Percentiles rank a stretch among this genome's conserved stretches.
Evolutionary conservation across 2,329 filamentous ascomycete genomes (phyloP).

Genomic region (Scytalidium sp.): DNA sequence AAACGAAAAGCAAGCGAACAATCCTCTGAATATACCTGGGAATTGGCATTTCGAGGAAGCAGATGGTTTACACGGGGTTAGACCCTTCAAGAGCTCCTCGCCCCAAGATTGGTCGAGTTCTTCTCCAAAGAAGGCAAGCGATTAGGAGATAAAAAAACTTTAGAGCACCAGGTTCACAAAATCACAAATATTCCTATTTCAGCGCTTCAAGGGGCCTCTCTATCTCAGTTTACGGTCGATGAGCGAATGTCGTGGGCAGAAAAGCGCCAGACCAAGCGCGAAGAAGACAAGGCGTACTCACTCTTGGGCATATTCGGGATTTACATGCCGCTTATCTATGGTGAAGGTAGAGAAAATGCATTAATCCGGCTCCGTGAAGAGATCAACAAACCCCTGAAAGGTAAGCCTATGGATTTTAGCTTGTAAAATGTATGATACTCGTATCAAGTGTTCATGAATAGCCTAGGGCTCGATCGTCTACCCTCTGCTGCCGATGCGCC

Average conservation of each 20-base stretch:
- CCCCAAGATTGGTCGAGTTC: slow-evolving; percentile 13
- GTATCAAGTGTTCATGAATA: too few relatives aligned
- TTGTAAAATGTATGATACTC: too few relatives aligned
- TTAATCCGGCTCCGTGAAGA: slow-evolving; percentile 32
- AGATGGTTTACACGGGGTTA: too few relatives aligned
- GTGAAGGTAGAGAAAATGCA: slow-evolving; percentile 28
- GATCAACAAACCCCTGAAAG: slow-evolving; percentile 21
- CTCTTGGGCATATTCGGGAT: too few relatives aligned
- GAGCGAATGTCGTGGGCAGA: slow-evolving; percentile 36
- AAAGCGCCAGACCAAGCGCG: slow-evolving; percentile 27
- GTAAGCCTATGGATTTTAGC: too few relatives aligned
- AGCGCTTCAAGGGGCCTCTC: slow-evolving; percentile 5
- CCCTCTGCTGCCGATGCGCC: too few relatives aligned
- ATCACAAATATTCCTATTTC: slow-evolving; percentile 8
- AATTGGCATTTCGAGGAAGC: slow-evolving; percentile 10
- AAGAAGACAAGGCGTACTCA: too few relatives aligned
- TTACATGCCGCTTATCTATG: too few relatives aligned
- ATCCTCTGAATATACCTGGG: slow-evolving; percentile 3
- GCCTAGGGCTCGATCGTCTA: too few relatives aligned
- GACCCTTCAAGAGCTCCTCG: slow-evolving; percentile 14
- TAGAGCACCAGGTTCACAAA: slow-evolving; percentile 9
- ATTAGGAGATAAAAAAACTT: slow-evolving; percentile 9
- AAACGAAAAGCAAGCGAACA: slow-evolving; percentile 3
- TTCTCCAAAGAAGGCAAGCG: slow-evolving; percentile 7
- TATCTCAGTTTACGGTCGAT: slow-evolving; percentile 6